phyloP scores from a whole-genome alignment of 78 protist species.

The Emiliania huxleyi region DNA sequence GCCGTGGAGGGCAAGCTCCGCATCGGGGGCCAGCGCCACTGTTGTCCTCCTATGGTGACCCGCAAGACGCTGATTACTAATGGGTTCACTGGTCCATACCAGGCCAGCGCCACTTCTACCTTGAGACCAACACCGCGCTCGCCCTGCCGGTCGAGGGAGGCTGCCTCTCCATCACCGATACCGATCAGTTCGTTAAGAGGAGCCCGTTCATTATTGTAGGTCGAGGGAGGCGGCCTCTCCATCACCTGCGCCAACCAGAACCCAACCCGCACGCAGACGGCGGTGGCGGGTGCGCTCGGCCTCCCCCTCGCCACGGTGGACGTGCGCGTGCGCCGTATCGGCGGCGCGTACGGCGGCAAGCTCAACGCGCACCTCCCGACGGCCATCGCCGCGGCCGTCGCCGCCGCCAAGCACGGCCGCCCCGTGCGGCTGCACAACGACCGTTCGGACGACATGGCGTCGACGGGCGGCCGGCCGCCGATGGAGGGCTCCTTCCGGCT shows the following conservation, averaged over 20 bases:
- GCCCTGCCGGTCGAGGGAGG: conserved; percentile 47
- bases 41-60: too few species aligned
- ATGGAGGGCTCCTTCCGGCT: not conserved
- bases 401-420: conserved; percentile 40
- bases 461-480: conserved; percentile 54
- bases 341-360: conserved; percentile 79
- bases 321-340: conserved; percentile 28
- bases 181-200: too few species aligned
- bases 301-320: not conserved
- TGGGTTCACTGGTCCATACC: not conserved
- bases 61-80: too few species aligned
- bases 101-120: conserved; percentile 57
- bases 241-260: conserved; percentile 21
- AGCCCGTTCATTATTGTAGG: too few species aligned
- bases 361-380: conserved; percentile 17
- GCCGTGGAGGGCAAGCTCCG: not conserved
- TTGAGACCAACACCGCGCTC: conserved; percentile 48
- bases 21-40: conserved; percentile 53
- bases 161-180: not conserved
- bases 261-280: not conserved
- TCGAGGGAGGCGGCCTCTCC: conserved; percentile 34
- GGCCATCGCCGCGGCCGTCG: conserved; percentile 61
- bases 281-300: not conserved
- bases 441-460: conserved; percentile 45
- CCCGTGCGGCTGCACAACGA: conserved; percentile 41